Evolutionary conservation across 2,329 filamentous ascomycete genomes (phyloP).

Genomic region (Pseudocercospora musae): DNA sequence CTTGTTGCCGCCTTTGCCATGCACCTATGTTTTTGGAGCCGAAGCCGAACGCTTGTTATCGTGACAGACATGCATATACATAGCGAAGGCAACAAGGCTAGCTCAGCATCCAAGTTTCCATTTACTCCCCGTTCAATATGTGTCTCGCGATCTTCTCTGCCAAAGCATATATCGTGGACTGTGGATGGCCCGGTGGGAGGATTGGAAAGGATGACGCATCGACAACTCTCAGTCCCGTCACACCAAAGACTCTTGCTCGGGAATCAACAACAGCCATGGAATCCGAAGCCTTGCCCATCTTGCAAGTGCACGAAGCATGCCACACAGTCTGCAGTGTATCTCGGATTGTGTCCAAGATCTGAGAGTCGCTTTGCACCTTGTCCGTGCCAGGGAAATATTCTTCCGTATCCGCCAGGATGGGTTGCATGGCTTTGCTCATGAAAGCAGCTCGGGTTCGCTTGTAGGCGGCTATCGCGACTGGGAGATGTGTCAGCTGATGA

Average conservation of each 20-base stretch:
- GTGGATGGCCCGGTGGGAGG: slow-evolving; percentile 11
- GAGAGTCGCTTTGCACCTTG: slow-evolving; percentile 3
- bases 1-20: background rate
- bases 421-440: slow-evolving; percentile 22
- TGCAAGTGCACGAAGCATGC: slow-evolving; percentile 50
- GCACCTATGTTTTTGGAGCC: background rate
- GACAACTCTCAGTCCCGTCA: slow-evolving; percentile 12
- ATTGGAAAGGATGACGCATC: slow-evolving; percentile 6
- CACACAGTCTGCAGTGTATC: slow-evolving; percentile 6
- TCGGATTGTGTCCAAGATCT: slow-evolving; percentile 10
- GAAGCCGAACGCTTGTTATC: background rate
- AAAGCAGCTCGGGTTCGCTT: slow-evolving; percentile 30
- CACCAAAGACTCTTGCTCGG: slow-evolving; percentile 18
- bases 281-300: slow-evolving; percentile 51
- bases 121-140: slow-evolving; percentile 2
- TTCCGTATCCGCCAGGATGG: slow-evolving; percentile 5
- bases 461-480: slow-evolving; percentile 33
- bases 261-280: slow-evolving; percentile 51
- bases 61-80: too few relatives aligned
- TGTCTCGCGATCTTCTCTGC: slow-evolving; percentile 15
- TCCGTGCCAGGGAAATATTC: slow-evolving; percentile 17
- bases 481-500: slow-evolving; percentile 22
- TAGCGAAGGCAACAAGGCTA: too few relatives aligned
- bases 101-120: too few relatives aligned
- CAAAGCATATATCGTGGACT: slow-evolving; percentile 10